These are phyloP conservation scores for Thielaviopsis euricoi DNA, from an alignment of 2,329 filamentous ascomycete genomes.

Conservation along the genomic window DNA sequence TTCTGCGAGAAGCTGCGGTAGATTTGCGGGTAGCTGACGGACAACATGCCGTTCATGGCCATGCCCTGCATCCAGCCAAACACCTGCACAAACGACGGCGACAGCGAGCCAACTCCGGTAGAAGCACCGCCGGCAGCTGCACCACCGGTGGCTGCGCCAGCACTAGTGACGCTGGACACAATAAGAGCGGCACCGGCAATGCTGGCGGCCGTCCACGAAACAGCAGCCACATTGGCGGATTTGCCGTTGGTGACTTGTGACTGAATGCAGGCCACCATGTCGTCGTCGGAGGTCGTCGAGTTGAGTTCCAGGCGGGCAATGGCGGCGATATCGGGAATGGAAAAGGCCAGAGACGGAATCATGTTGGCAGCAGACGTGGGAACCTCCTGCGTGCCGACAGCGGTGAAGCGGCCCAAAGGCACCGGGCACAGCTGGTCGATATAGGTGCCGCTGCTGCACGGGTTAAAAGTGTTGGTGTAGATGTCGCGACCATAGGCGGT, in stretches of 20 bases:
- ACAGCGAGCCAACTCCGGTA: constrained; percentile 36
- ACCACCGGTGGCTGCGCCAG: constrained; percentile 39
- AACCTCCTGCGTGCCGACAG: constrained; percentile 54
- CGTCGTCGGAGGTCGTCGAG: constrained; percentile 36
- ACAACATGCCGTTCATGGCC: constrained; percentile 93
- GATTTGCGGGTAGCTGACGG: constrained; percentile 69
- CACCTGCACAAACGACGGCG: constrained; percentile 73
- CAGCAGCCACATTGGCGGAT: constrained; percentile 54
- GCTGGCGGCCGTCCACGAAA: constrained; percentile 70
- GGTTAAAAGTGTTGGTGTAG: constrained; percentile 68
- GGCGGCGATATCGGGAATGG: constrained; percentile 78
- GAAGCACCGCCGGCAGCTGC: constrained; percentile 33
- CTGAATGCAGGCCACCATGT: constrained; percentile 61
- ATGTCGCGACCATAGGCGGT: constrained; percentile 71
- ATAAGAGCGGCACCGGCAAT: constrained; percentile 71
- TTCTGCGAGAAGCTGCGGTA: constrained; percentile 86
- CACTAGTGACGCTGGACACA: constrained; percentile 54
- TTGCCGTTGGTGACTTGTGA: constrained; percentile 78
- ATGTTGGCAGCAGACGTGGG: constrained; percentile 52
- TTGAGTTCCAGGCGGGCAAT: constrained; percentile 64
- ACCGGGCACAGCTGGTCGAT: constrained; percentile 65
- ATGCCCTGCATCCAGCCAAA: constrained; percentile 85
- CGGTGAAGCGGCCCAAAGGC: constrained; percentile 56
- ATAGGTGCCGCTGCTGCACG: constrained; percentile 52
- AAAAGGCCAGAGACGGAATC: constrained; percentile 81